Conservation (phyloP, 1,139 yeast species). For the Nakaseomyces kungkrabaensis region DNA sequence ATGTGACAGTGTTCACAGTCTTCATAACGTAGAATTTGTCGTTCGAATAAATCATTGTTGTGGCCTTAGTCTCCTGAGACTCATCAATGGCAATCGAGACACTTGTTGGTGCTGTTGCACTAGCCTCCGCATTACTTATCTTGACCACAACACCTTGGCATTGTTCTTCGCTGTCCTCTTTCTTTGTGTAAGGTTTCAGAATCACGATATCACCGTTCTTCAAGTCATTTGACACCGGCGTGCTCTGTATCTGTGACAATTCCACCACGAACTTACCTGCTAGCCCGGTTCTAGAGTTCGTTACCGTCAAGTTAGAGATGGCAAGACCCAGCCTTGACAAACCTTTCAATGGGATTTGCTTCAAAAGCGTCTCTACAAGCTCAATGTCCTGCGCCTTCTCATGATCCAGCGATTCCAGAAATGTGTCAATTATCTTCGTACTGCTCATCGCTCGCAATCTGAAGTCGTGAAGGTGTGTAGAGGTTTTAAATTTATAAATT, state of each 20-base stretch:
- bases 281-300: constrained; percentile 60
- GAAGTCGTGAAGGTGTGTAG: too few species aligned
- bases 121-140: constrained; percentile 11
- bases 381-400: constrained; percentile 55
- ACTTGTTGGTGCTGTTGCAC: constrained; percentile 9
- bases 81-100: constrained; percentile 59
- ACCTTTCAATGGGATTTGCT: not conserved
- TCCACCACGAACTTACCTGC: constrained; percentile 70
- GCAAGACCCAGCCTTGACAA: constrained; percentile 62
- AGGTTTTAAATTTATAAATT: too few species aligned
- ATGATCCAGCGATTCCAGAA: constrained; percentile 39
- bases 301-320: constrained; percentile 50
- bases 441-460: not conserved
- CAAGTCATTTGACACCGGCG: not conserved
- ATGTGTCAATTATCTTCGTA: not conserved
- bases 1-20: constrained; percentile 59
- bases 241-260: constrained; percentile 7
- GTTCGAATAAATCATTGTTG: constrained; percentile 27
- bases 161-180: constrained; percentile 5
- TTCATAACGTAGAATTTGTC: constrained; percentile 53
- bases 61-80: constrained; percentile 38
- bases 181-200: not conserved
- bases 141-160: constrained; percentile 6
- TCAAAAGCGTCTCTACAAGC: constrained; percentile 38
- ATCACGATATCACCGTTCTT: constrained; percentile 2